Evolutionary conservation across 2,329 filamentous ascomycete genomes (phyloP), one percentile per base, ranked within the genome.

Genomic region (Elsinoe arachidis): DNA sequence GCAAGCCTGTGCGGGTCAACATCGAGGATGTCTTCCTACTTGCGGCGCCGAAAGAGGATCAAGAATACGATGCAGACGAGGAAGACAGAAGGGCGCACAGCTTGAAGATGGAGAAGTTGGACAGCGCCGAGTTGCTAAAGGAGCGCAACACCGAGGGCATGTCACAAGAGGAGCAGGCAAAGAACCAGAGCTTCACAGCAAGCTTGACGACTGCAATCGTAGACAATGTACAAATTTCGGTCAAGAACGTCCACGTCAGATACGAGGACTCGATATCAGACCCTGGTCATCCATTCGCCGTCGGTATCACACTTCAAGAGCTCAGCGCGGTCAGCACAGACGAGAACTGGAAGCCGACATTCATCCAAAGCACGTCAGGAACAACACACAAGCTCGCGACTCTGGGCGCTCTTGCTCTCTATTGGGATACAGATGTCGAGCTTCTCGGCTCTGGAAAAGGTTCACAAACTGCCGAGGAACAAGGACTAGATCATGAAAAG

Each of bases 51-150:
- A 96, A 93, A 72, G 91, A 96, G 72, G 92, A 99, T 74, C 86
- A 90, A 23, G 88, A 91, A 66, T 97, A 95, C 70, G 85, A 99
- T 63, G 84, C 91, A 59, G 88, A 92, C 10, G 93, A 99, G 68
- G 93, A 99, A 72, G 88, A 92, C 63, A 82, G 84, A 55, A 81
- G 93, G 68, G 84, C 83, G 61, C 90, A 96, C 69, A 81, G 86
- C n/a, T 81, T 99, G 67, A 99, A 99, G 77, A 95, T 99, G 83
- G 93, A 99, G 74, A 96, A 96, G 74, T 81, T 99, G 5, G 93
- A 99, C 70, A 95, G 90, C 64, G 93, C 93, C 1, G 93, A 99
- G 74, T 76, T 99, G 62, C 76, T 99, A 62, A 95, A 95, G 71
- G 92, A 97, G 68, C 83, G 88, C 55, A 95, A 87, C 61, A 85